Percentiles rank a stretch among this genome's conserved stretches.
Evolutionary conservation across 1,284 basidiomycete species (phyloP).

Genomic region (Macrocystidia cucumis): DNA sequence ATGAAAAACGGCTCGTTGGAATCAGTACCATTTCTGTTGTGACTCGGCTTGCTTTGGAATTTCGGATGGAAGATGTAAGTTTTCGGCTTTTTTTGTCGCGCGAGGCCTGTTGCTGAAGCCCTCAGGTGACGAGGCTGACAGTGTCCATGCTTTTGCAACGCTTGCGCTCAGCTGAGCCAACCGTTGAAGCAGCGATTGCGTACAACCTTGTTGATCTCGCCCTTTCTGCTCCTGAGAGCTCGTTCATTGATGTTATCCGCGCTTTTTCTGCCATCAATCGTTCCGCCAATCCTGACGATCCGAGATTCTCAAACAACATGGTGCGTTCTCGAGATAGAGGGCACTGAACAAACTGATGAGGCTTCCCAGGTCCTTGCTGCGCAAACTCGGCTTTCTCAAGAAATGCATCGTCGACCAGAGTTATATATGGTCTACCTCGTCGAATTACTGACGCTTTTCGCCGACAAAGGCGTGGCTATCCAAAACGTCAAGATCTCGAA

Average conservation of each 20-base stretch:
- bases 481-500: conserved; percentile 71
- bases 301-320: conserved; percentile 81
- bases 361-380: conserved; percentile 66
- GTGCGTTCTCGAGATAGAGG: conserved; percentile 25
- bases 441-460: conserved; percentile 82
- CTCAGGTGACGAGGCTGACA: conserved; percentile 74
- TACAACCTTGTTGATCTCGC: conserved; percentile 90
- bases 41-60: conserved; percentile 77
- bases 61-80: conserved; percentile 69
- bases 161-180: conserved; percentile 75
- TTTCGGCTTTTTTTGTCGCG: neutral
- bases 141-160: conserved; percentile 92
- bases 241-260: conserved; percentile 82
- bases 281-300: conserved; percentile 78
- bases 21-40: conserved; percentile 91
- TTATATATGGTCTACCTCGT: conserved; percentile 76
- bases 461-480: conserved; percentile 88
- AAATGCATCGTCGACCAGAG: conserved; percentile 64
- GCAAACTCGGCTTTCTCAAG: conserved; percentile 81
- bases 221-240: conserved; percentile 65
- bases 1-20: conserved; percentile 78
- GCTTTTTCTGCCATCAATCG: conserved; percentile 85
- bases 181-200: conserved; percentile 86
- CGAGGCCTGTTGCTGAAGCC: neutral
- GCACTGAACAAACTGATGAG: conserved; percentile 6